Base-by-base conservation (phyloP, 1,139 yeast species). In the Ogataea hybrid region DNA sequence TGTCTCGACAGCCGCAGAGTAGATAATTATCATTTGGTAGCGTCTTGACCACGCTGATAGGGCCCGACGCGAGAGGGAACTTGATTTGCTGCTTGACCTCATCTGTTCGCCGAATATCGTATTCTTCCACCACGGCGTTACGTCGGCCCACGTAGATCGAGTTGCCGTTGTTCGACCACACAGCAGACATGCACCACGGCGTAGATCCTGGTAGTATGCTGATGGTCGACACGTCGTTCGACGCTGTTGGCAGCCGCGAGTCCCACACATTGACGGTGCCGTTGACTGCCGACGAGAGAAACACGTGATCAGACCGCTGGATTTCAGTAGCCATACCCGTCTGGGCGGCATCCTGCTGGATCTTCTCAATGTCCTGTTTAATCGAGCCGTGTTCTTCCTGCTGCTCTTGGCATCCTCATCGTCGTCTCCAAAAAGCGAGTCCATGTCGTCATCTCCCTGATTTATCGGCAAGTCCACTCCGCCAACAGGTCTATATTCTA, bases 101-200 rank as follows among this genome's bases (percentile, higher is more conserved):
- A 43, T 61, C 67, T 3, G 51, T 43, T 10, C 45, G 40, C 37
- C 82, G 77, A 12, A 92, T 57, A 34, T 89, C 88, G 48, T 81
- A 82, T 61, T 88, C 96, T 53, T 92, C 97, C 4, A 90, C 89
- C 0, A 84, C 73, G 35, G 94, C 84, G 61, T 90, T 92, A 61
- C 98, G 76, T 50, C 98, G 75, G 1, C 98, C 98, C 3, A 82
- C 89, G 56, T 74, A 92, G 11, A 90, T 73, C 35, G 69, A 71
- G 46, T 86, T 82, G 7, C 98, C 98, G 55, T 83, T 82, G 42
- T 73, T 71, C 5, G 96, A 83, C 97, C 97, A 94, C 40, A 88
- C 78, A 0, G 96, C 81, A n/a, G 88, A 77, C 76, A 85, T 82
- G 63, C 96, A 84, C 97, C 97, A 92, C 0, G 98, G 98, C 1